Evolutionary conservation across 2,329 filamentous ascomycete genomes (phyloP), one percentile per base, ranked within the genome.

Genomic region (Talaromyces sp.): DNA sequence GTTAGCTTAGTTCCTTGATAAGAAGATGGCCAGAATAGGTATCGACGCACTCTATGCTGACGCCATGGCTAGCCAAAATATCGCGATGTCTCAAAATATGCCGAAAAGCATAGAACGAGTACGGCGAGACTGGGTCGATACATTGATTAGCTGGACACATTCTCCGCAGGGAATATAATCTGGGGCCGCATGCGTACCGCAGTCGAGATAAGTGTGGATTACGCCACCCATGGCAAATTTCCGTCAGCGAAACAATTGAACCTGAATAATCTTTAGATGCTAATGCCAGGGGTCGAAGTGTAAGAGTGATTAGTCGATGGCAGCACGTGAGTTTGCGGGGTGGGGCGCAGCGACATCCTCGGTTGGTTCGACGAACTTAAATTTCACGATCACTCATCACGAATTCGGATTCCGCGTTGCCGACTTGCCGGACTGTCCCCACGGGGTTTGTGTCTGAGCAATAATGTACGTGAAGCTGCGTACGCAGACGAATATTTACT

Each of bases 141-240:
- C n/a, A 22, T 25, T 19, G 11, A 25, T 47, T 47, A 47, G 44
- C 19, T 25, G 4, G 42, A 13, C 32, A 30, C 4, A 11, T 19
- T 19, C 9, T 36, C 15, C 7, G 7, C 4, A 8, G 5, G 3
- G 4, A 7, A 17, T 42, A 4, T 17, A 13, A 6, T 4, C 17
- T 11, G 9, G 0, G 33, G 11, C 13, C 15, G 4, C 13, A 36
- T n/a, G 68, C 80, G 63, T 75, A 89, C 88, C 84, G 69, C 87
- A 82, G 73, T 91, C 88, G 60, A 90, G 65, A 69, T 89, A 90
- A 62, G 81, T 83, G 64, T 88, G 85, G 66, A 91, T 89, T 60
- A 82, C 82, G 59, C 82, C 81, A 22, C 78, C 79, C 86, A 89
- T 88, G 22, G 22, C 4, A 10, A 4, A 1, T 4, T 19, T 4